Percentiles rank a stretch among this genome's conserved stretches.
Evolutionary conservation across 768 basidiomycete genomes (phyloP).

Genomic region (Boletus barrowsii): DNA sequence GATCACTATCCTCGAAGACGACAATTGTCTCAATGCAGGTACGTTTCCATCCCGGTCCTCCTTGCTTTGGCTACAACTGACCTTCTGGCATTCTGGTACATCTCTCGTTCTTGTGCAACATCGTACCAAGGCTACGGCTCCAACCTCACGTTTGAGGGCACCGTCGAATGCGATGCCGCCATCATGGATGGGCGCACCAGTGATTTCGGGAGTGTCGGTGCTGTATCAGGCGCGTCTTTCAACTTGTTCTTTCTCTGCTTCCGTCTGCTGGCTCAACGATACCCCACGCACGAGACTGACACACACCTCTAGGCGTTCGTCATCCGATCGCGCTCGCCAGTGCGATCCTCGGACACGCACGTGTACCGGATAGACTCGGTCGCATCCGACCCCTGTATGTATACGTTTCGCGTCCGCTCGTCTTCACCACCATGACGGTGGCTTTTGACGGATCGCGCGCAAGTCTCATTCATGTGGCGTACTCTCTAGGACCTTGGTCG

Average conservation of each 20-base stretch:
- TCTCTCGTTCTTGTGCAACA: neutral
- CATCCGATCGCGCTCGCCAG: conserved; percentile 68
- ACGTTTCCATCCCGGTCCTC: neutral
- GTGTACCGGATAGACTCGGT: conserved; percentile 48
- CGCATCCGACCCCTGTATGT: conserved; percentile 69
- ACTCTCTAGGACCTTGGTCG: conserved; percentile 51
- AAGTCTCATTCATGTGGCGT: too few species aligned
- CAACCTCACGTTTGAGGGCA: conserved; percentile 70
- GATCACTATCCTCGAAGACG: conserved; percentile 61
- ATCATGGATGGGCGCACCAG: conserved; percentile 53
- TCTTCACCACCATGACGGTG: too few species aligned
- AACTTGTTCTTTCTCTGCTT: neutral
- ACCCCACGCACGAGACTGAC: neutral
- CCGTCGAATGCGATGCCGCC: conserved; percentile 80
- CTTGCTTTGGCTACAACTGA: neutral
- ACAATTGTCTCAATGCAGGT: conserved; percentile 72
- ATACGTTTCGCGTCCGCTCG: neutral
- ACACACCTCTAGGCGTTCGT: conserved; percentile 47
- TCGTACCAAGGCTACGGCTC: conserved; percentile 62
- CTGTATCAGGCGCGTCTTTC: conserved; percentile 53
- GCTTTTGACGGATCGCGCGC: too few species aligned
- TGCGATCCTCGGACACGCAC: conserved; percentile 52
- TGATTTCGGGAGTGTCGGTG: conserved; percentile 73
- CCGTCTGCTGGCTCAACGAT: neutral
- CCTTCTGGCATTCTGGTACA: neutral